Base-by-base conservation (phyloP, 1,284 basidiomycete species). In the Sparassis latifolia region DNA sequence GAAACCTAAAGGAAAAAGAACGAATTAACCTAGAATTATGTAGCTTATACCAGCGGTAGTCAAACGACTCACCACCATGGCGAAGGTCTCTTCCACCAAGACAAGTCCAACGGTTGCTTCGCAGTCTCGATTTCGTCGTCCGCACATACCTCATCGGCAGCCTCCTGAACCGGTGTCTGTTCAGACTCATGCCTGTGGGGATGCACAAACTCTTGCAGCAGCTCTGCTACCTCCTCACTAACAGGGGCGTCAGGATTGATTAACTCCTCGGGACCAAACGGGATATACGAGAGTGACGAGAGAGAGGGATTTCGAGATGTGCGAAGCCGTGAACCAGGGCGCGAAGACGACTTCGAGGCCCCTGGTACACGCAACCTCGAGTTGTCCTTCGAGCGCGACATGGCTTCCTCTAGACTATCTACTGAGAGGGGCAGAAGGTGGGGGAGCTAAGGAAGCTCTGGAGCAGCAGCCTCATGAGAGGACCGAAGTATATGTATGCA, bases 31-130 rank as follows among this genome's bases (percentile, higher is more conserved):
- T 7, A 12, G 37, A 40, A 28, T 10, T 20, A 44, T 9, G 38
- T 43, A 33, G 49, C 20, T 20, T 29, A 35, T 37, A 30, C 38
- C 7, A 7, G 5, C 20, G 20, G 20, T n/a, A 3, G 31, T 20
- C n/a, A 10, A 39, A 7, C 20, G 1, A 69, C 78, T 55, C 57
- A 86, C 86, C 87, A 89, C 68, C 73, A 76, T 0, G 83, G 73
- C 0, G 84, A 84, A 5, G 86, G 85, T 45, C 73, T 69, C 64
- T 69, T 84, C 77, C 82, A 88, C 85, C 85, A 88, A 0, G 84
- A 80, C 38, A 73, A 68, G 32, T 43, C 58, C 49, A 9, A 27
- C 20, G 32, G 20, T 32, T 9, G 28, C 10, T 32, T 33, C 28
- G 29, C 20, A 31, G 7, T 28, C 1, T 27, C 29, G 9, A 41